Percentiles rank a stretch among this genome's conserved stretches.
Conservation (phyloP, 2,329 filamentous ascomycete species). For the Hawksworthiomyces lignivorus region DNA sequence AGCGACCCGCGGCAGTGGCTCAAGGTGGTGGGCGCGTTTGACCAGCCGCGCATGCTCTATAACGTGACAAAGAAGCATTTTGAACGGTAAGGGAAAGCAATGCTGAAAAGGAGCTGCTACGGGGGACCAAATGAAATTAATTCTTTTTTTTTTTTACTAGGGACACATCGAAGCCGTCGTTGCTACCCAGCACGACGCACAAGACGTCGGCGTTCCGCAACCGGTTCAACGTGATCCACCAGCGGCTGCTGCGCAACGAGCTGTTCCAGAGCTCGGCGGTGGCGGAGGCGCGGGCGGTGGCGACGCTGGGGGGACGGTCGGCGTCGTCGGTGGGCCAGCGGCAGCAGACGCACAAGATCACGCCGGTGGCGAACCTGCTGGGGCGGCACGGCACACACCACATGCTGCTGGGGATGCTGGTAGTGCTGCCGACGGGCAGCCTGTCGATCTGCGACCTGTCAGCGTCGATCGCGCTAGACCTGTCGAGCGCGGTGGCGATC, state of each 20-base stretch:
- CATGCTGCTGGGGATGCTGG: conserved; percentile 77
- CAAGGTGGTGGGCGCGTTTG: conserved; percentile 73
- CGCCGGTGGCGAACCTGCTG: conserved; percentile 67
- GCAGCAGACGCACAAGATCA: conserved; percentile 75
- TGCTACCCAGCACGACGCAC: conserved; percentile 69
- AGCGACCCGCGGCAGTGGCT: conserved; percentile 75
- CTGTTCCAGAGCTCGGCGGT: conserved; percentile 81
- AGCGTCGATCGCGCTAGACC: conserved; percentile 77
- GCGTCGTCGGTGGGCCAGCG: conserved; percentile 22
- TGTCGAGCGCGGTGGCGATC: conserved; percentile 72
- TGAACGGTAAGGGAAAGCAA: no score
- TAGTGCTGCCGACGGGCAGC: conserved; percentile 70
- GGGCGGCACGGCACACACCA: conserved; percentile 79
- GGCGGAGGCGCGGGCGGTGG: conserved; percentile 46
- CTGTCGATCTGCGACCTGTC: conserved; percentile 80
- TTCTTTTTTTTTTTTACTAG: conserved; percentile 27
- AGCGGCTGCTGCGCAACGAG: conserved; percentile 85
- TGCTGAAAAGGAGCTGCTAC: conserved; percentile 12
- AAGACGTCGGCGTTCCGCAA: conserved; percentile 85
- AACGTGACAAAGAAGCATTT: conserved; percentile 84
- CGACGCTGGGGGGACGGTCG: conserved; percentile 49
- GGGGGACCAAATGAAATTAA: no score
- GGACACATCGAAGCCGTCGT: conserved; percentile 54
- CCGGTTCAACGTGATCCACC: conserved; percentile 85
- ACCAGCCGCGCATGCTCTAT: conserved; percentile 73